Base-by-base conservation (phyloP, 768 basidiomycete genomes). In the Rhizopogon vinicolor region DNA sequence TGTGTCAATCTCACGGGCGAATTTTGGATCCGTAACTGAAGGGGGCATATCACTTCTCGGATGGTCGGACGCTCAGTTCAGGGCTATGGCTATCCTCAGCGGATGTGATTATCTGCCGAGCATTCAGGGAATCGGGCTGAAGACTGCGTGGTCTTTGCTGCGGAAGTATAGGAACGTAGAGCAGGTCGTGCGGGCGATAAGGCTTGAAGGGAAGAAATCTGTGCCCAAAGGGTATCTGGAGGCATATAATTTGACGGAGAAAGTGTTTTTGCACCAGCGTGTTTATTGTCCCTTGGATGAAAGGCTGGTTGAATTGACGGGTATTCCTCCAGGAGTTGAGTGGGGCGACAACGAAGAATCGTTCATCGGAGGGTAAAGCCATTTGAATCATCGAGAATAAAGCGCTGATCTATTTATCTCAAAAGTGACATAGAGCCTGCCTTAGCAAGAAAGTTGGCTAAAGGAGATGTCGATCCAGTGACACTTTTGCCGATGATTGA, bases 31-130 rank as follows among this genome's bases (percentile, higher is more conserved):
- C 28, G 78, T 87, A 49, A 72, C 76, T 1, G 78, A 82, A 22
- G 71, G 80, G 39, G 77, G 78, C 44, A 85, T 93, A 63, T 88
- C 91, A 25, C 83, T 98, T 56, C 72, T 83, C 45, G 91, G 92
- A 14, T 98, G 94, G 95, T 84, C 88, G 22, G 93, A 96, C 64
- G 73, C 76, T 9, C 89, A 97, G 69, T 98, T 98, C 65, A 82
- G 96, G 22, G 79, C 89, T 41, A 97, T 96, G 93, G 88, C 93
- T 3, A 94, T 96, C 67, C 75, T 96, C 53, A 91, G 89, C 58
- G 93, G 93, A 14, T 96, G 93, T 67, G 93, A 96, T 67, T 96
- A 96, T 70, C 78, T 98, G 19, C 82, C 91, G 8, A 95, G 91
- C 61, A 91, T 99, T 49, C 83, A 82, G 22, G 96, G 96, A 1